Percentiles rank a stretch among this genome's conserved stretches.
These are phyloP conservation scores for Talaromyces sp. DNA, from an alignment of 2,329 filamentous ascomycete genomes.

Conservation along the genomic window DNA sequence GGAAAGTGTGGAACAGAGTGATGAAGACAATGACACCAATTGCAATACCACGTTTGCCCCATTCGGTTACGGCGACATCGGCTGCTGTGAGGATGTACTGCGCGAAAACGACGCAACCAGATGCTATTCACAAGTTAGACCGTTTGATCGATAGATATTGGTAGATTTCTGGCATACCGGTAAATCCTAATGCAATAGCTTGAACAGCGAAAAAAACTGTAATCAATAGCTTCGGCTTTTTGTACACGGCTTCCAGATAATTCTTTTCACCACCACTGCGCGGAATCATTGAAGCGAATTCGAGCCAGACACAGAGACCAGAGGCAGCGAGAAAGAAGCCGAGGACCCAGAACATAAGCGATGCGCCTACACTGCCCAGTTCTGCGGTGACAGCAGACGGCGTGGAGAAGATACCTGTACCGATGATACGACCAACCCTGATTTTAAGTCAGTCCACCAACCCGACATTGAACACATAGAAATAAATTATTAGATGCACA, in stretches of 20 bases:
- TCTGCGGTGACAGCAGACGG: constrained; percentile 56
- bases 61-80: constrained; percentile 23
- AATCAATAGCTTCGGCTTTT: constrained; percentile 43
- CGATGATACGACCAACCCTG: constrained; percentile 41
- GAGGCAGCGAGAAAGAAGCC: constrained; percentile 47
- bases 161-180: constrained; percentile 25
- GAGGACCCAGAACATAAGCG: constrained; percentile 54
- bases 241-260: constrained; percentile 49
- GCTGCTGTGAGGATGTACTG: constrained; percentile 27
- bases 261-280: constrained; percentile 47
- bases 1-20: constrained; percentile 43
- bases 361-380: constrained; percentile 54
- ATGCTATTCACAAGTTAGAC: constrained; percentile 17
- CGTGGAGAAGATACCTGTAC: constrained; percentile 53
- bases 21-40: constrained; percentile 30
- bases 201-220: constrained; percentile 50
- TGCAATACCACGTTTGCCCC: constrained; percentile 28
- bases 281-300: constrained; percentile 47
- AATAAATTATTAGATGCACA: not conserved
- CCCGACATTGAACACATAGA: not conserved
- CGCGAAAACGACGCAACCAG: constrained; percentile 27
- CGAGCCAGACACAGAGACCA: constrained; percentile 47
- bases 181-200: constrained; percentile 45
- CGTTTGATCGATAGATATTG: not conserved
- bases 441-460: no score